Percentiles rank a stretch among this genome's conserved stretches.
These are phyloP conservation scores for Trichoderma afroharzianum DNA, from an alignment of 2,329 filamentous ascomycete genomes.

Conservation along the genomic window DNA sequence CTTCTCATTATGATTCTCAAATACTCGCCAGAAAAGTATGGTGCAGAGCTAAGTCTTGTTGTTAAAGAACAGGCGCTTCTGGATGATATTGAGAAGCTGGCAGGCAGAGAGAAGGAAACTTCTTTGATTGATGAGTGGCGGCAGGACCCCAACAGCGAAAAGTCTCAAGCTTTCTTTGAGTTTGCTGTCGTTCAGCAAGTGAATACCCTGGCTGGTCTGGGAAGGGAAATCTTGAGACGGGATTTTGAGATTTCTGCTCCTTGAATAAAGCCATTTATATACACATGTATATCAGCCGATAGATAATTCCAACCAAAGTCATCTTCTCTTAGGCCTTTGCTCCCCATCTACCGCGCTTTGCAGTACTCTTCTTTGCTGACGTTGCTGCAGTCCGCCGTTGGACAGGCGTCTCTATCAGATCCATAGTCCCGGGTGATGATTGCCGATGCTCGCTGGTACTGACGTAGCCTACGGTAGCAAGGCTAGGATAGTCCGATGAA, in stretches of 20 bases:
- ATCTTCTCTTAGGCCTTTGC: slow-evolving; percentile 4
- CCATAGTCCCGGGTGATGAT: slow-evolving; percentile 20
- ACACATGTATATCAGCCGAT: background rate
- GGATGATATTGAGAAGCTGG: slow-evolving; percentile 44
- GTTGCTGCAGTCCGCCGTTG: slow-evolving; percentile 8
- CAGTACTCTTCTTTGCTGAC: background rate
- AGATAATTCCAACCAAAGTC: background rate
- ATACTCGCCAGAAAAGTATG: slow-evolving; percentile 40
- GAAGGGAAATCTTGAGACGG: slow-evolving; percentile 39
- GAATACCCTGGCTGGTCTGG: slow-evolving; percentile 44
- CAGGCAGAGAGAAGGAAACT: slow-evolving; percentile 44
- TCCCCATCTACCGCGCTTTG: slow-evolving; percentile 10
- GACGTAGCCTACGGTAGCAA: slow-evolving; percentile 8
- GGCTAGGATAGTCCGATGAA: slow-evolving; percentile 24
- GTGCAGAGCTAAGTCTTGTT: slow-evolving; percentile 45
- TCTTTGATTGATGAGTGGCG: slow-evolving; percentile 44
- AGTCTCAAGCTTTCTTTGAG: slow-evolving; percentile 46
- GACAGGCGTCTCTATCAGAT: background rate
- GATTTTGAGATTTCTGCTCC: slow-evolving; percentile 33
- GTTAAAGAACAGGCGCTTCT: slow-evolving; percentile 45
- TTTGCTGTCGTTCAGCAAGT: slow-evolving; percentile 48
- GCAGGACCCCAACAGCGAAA: slow-evolving; percentile 36
- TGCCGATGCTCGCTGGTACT: slow-evolving; percentile 17
- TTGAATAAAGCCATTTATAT: background rate
- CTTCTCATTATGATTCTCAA: slow-evolving; percentile 47